Base-by-base conservation (phyloP, 129 eudicot genomes). In the Rutidosis leptorrhynchoides region DNA sequence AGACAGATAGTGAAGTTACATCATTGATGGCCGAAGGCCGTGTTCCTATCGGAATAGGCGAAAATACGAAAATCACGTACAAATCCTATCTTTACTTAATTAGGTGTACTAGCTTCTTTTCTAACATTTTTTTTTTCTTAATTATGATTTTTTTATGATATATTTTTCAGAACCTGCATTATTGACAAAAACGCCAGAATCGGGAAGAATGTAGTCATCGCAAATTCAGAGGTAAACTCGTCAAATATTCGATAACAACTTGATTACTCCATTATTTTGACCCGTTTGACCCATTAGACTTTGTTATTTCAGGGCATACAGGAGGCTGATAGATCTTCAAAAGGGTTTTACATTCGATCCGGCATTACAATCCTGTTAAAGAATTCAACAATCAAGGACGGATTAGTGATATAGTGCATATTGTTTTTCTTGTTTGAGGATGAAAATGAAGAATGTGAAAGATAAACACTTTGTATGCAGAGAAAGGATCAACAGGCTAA, bases 161-260 rank as follows among this genome's bases (percentile, higher is more conserved):
- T 37, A 43, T 58, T 64, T 30, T 46, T 74, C 95, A 92, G 98
- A 65, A 86, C 81, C 53, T 93, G 99, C 84, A 94, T 94, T 37
- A 94, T 94, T 19, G 99, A 94, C 88, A 94, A 94, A 83, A 94
- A 94, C 55, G 93, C 97, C 23, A 84, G 90, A 83, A 94, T 94
- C 6, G 99, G 99, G 64, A 86, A 89, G 76, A 89, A 94, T 71
- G 99, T 94, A 7, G 68, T 82, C 68, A 89, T 93, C 21, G 89
- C 83, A 67, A 93, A 93, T 80, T 86, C 99, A 69, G 99, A 93
- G 96, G 99, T 93, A 71, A 55, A 33, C 45, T 32, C 64, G 55
- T 59, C 26, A 37, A 22, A 14, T 24, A 17, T 11, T 33, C 16
- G 49, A 40, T 16, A 72, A 11, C 23, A n/a, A n/a, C n/a, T n/a